Base-by-base conservation (phyloP, 225 moss, liverwort and hornwort species). In the Sphagnum tenellum region DNA sequence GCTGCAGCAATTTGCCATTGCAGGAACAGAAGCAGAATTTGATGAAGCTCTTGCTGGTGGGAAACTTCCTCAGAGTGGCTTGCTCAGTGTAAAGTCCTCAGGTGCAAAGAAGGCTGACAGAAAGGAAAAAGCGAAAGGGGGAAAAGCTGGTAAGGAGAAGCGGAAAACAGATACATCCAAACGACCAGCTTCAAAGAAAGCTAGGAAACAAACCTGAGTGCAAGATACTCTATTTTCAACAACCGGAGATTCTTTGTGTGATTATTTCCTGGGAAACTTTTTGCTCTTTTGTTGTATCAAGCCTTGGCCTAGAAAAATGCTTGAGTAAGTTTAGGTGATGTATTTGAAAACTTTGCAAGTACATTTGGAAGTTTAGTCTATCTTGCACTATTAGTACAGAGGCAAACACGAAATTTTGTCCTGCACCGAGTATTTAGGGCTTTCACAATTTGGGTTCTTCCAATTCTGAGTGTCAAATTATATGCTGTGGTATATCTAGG, bases 1-100 rank as follows among this genome's bases (percentile, higher is more conserved):
- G 58, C 74, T 96, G 68, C 92, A 96, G 77, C 87, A 83, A 49
- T 98, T 85, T 69, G 90, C 92, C 48, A 92, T 92, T 63, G 60
- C 83, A 62, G 92, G 96, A 57, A 82, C 77, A 53, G 90, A 92
- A 58, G 87, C 75, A 49, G 83, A 90, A 58, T 98, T 98, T 73
- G 96, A 98, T 70, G 89, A 98, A 61, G 96, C 89, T 4, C 65
- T 98, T 64, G 88, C 74, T 45, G 74, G 73, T 51, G 92, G 89
- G 12, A 92, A 87, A 70, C 2, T 92, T 44, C 79, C 87, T 2
- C 73, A 70, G 45, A 92, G 81, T 72, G 92, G 96, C 7, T 79
- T 82, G 55, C 63, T 98, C 45, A 92, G 96, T 64, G 80, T 98
- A 10, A 90, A 81, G 67, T 81, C 84, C 12, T 73, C 73, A 3